These are phyloP conservation scores for Kondoa subrosea DNA, from an alignment of 768 basidiomycete species.

Conservation along the genomic window DNA sequence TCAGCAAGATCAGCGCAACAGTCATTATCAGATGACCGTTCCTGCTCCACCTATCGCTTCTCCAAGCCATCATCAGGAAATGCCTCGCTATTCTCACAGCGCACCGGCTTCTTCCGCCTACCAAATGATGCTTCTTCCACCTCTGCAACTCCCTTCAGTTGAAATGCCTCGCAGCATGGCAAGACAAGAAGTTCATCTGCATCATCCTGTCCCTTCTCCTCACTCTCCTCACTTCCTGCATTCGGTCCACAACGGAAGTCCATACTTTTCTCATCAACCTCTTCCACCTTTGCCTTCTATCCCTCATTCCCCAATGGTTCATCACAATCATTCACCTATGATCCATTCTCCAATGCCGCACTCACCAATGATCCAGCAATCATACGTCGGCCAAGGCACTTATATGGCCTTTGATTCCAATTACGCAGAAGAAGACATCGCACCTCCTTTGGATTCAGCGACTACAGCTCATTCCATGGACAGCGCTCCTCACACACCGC, in stretches of 20 bases:
- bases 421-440: background rate
- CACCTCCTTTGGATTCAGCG: background rate
- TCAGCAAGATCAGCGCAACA: no score
- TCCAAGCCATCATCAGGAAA: background rate
- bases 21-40: no score
- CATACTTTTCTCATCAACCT: background rate
- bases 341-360: background rate
- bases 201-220: background rate
- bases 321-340: background rate
- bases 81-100: background rate
- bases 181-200: background rate
- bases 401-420: background rate
- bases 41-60: no score
- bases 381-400: background rate
- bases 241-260: background rate
- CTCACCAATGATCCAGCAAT: background rate
- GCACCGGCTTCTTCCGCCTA: background rate
- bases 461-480: background rate
- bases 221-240: background rate
- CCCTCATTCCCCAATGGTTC: no score
- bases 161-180: background rate
- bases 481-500: background rate
- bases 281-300: background rate
- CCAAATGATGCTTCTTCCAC: background rate
- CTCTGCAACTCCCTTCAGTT: background rate